A percentile compares a stretch with the other conserved stretches of the same genome.
These are phyloP conservation scores for Hura crepitans DNA, from an alignment of 441 rosid species.

Conservation along the genomic window DNA sequence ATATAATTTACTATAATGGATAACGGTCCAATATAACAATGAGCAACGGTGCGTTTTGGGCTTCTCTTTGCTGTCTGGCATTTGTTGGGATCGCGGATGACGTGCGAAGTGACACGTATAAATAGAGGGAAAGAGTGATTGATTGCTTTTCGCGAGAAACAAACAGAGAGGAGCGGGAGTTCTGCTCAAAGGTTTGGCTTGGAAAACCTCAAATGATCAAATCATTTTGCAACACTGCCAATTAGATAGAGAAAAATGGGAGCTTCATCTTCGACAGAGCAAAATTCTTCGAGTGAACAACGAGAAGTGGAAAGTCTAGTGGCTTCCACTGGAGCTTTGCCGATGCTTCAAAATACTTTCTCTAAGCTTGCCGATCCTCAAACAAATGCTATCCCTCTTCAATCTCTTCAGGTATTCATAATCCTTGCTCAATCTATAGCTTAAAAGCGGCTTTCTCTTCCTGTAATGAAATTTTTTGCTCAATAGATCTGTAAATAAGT, in stretches of 20 bases:
- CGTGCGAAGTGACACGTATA: background rate
- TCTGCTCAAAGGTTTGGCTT: too few species aligned
- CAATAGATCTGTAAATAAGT: background rate
- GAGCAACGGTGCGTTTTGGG: background rate
- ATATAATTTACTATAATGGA: too few species aligned
- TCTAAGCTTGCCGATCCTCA: constrained; percentile 59
- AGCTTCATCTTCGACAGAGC: constrained; percentile 65
- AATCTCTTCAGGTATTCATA: constrained; percentile 53
- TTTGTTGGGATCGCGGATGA: too few species aligned
- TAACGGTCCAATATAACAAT: too few species aligned
- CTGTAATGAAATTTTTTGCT: background rate
- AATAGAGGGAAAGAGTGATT: background rate
- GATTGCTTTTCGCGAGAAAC: background rate
- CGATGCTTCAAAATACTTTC: constrained; percentile 59
- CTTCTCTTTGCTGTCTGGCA: too few species aligned
- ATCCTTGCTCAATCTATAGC: background rate
- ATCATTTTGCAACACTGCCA: background rate
- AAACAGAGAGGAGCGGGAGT: background rate
- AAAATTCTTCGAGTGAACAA: constrained; percentile 36
- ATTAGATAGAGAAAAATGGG: constrained; percentile 41
- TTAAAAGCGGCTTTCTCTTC: background rate
- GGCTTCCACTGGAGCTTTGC: constrained; percentile 70
- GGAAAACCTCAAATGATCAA: background rate
- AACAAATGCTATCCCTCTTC: constrained; percentile 41
- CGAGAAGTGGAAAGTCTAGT: constrained; percentile 67